phyloP scores from a whole-genome alignment of 768 basidiomycete genomes.

The Suillus weaverae region DNA sequence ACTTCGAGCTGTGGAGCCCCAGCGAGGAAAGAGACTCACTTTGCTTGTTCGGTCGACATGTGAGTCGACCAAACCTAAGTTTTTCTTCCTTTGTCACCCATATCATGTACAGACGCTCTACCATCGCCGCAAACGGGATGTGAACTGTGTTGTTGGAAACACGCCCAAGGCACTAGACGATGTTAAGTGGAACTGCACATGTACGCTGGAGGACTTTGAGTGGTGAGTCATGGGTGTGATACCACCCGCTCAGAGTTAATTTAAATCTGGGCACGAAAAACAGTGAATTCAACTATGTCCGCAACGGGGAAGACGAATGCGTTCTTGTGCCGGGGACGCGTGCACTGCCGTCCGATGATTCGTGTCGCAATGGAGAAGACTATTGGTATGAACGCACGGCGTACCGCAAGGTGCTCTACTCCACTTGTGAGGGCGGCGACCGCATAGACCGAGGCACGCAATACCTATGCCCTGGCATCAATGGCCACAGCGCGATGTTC shows the following conservation, averaged over 20 bases:
- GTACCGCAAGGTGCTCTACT: constrained; percentile 89
- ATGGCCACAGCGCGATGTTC: constrained; percentile 72
- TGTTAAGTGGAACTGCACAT: constrained; percentile 71
- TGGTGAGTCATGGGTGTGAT: constrained; percentile 57
- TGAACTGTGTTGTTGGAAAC: constrained; percentile 83
- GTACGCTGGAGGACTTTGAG: constrained; percentile 81
- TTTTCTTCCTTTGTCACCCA: constrained; percentile 1
- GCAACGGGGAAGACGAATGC: constrained; percentile 69
- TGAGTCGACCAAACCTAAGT: constrained; percentile 26
- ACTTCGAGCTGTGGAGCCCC: constrained; percentile 98
- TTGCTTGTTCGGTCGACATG: constrained; percentile 93
- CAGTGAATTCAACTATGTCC: constrained; percentile 92
- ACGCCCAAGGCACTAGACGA: constrained; percentile 51
- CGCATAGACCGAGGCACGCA: constrained; percentile 72
- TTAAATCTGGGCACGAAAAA: neutral
- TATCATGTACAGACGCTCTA: constrained; percentile 68
- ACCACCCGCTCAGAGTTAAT: neutral
- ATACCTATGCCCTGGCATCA: constrained; percentile 84
- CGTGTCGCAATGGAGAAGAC: constrained; percentile 61
- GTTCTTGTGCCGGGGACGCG: constrained; percentile 71
- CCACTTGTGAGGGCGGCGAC: constrained; percentile 78
- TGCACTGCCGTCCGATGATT: constrained; percentile 60
- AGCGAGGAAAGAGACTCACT: constrained; percentile 83
- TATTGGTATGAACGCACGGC: constrained; percentile 95
- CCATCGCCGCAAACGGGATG: constrained; percentile 78